Evolutionary conservation across 2,329 filamentous ascomycete genomes (phyloP).

Genomic region (Balansia obtecta): DNA sequence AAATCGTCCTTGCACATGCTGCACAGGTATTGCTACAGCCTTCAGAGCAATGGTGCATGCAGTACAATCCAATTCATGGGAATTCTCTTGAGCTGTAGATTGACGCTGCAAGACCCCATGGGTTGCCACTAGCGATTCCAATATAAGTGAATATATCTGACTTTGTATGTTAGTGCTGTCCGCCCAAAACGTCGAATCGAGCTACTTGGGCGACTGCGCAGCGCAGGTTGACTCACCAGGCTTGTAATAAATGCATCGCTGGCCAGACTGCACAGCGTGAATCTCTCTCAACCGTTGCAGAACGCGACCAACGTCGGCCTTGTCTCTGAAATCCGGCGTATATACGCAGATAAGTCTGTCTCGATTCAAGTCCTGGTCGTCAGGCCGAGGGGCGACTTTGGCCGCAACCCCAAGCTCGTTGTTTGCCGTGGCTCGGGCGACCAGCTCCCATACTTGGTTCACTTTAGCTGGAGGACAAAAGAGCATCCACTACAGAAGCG

Average conservation of each 20-base stretch:
- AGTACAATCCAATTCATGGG: background rate
- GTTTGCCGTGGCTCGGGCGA: constrained; percentile 54
- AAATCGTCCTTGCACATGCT: background rate
- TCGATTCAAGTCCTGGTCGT: constrained; percentile 24
- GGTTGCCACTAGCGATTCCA: constrained; percentile 46
- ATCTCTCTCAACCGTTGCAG: constrained; percentile 49
- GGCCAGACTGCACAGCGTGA: constrained; percentile 38
- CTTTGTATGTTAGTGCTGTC: constrained; percentile 2
- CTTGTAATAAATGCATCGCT: constrained; percentile 63
- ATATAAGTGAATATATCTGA: constrained; percentile 57
- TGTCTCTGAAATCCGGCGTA: constrained; percentile 61
- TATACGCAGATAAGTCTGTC: constrained; percentile 63
- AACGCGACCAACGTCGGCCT: constrained; percentile 55
- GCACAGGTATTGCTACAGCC: background rate
- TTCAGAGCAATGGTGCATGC: background rate
- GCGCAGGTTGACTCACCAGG: constrained; percentile 36
- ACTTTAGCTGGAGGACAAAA: constrained; percentile 45
- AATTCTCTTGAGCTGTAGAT: constrained; percentile 33
- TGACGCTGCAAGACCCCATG: constrained; percentile 48
- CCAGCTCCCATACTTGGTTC: constrained; percentile 49
- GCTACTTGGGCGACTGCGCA: background rate
- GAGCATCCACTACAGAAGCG: constrained; percentile 54
- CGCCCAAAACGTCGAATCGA: background rate
- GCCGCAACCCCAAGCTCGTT: constrained; percentile 60
- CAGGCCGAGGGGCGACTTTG: constrained; percentile 52